Base-by-base conservation (phyloP, 371 early-diverging fungal species). In the Saksenaea oblongispora region DNA sequence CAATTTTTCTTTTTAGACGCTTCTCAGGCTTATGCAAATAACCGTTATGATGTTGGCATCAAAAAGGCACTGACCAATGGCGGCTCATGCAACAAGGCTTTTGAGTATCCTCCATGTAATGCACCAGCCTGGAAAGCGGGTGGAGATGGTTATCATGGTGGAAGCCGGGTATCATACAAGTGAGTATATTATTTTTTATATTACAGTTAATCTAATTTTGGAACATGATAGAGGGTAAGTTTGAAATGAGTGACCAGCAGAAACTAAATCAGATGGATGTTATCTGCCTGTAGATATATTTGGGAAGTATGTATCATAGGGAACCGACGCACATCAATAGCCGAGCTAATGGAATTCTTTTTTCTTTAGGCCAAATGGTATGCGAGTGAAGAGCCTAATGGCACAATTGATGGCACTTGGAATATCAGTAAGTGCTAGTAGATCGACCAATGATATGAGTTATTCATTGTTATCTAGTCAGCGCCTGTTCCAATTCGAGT, bases 161-260 rank as follows among this genome's bases (percentile, higher is more conserved):
- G 82, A 22, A 54, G 64, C 44, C 66, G 65, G 24, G 87, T 85
- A 47, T 74, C 82, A n/a, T 76, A 77, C 63, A 67, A 78, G 79
- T 79, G 73, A 75, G 79, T 64, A 27, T 60, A 8, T 7, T 41
- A 0, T 31, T 13, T 9, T 41, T 5, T 15, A 60, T 22, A 47
- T 18, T 8, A n/a, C n/a, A 18, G 22, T n/a, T 22, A 22, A 27
- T 56, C 42, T 55, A 31, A 26, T 58, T 37, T 14, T 42, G 54
- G 14, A 2, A 26, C 42, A 53, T 31, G 18, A 17, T 66, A 70
- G 68, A 56, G 70, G 71, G 71, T 74, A 74, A 65, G 62, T 58
- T 41, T 47, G n/a, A 22, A n/a, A n/a, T n/a, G 22, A 22, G 42
- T 15, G 3, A 13, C 7, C 18, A 14, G 14, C 8, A 17, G 14